phyloP scores from a whole-genome alignment of 345 rosid genomes.

The Leavenworthia alabamica region DNA sequence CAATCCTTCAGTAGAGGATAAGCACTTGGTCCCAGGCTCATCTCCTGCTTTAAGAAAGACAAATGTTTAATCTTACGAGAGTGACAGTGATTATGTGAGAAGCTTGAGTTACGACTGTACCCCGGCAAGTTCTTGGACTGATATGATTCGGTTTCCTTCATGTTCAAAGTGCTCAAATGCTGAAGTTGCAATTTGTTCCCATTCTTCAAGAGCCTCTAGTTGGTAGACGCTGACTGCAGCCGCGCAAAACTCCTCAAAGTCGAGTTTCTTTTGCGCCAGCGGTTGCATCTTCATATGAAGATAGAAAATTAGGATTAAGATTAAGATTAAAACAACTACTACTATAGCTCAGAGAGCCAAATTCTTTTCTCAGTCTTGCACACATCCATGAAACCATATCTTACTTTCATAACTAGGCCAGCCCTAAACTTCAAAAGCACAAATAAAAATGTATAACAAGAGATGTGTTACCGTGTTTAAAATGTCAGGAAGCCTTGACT shows the following conservation, averaged over 20 bases:
- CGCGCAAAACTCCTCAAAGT: constrained; percentile 89
- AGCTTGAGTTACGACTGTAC: constrained; percentile 32
- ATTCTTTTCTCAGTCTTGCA: too few species aligned
- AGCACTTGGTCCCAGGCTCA: constrained; percentile 49
- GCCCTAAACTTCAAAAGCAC: not conserved
- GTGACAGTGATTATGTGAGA: too few species aligned
- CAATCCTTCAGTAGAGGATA: constrained; percentile 49
- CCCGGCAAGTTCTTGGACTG: constrained; percentile 68
- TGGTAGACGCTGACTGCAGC: constrained; percentile 80
- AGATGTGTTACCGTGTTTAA: constrained; percentile 52
- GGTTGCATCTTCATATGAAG: constrained; percentile 56
- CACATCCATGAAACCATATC: not conserved
- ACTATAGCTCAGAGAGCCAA: too few species aligned
- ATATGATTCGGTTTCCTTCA: constrained; percentile 77
- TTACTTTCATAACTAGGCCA: not conserved
- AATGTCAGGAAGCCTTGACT: constrained; percentile 68
- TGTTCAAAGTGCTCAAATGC: constrained; percentile 79
- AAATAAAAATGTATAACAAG: not conserved
- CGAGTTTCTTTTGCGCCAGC: constrained; percentile 56
- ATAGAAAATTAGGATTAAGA: too few species aligned
- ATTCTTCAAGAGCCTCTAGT: constrained; percentile 75
- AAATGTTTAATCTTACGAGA: not conserved
- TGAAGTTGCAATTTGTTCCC: constrained; percentile 67
- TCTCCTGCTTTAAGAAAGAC: constrained; percentile 39
- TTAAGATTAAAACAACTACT: too few species aligned